Evolutionary conservation across 495 filamentous ascomycete species (phyloP), one percentile per base, ranked within the genome.

Genomic region (Tuber brumale): DNA sequence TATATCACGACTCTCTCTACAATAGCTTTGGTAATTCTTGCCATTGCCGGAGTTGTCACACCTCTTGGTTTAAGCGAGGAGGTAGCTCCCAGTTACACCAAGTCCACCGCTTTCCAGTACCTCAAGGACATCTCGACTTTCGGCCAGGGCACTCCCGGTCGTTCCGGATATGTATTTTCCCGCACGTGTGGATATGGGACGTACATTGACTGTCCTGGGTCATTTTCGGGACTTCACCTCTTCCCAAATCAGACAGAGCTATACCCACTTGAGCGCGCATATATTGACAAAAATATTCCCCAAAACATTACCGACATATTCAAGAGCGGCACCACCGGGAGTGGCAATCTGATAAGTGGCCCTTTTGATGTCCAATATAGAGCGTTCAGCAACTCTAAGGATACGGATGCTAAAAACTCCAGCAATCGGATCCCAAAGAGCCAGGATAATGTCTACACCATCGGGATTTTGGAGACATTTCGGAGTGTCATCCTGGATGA

Each of bases 401-500:
- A 45, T 45, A 8, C 44, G 44, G 44, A 45, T 8, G 44, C 12
- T 14, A 21, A 21, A 8, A 72, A 77, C 42, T n/a, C 72, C 39
- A 44, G 43, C 45, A 76, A 73, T 9, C 71, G 75, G 8, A 35
- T 39, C 6, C 51, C 18, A 23, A 70, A 69, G 57, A 66, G 80
- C 74, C 80, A 81, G n/a, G 82, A 77, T 18, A 72, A 73, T 0
- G 12, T 21, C 0, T 76, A 76, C 57, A 74, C 80, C 0, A 61
- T 77, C n/a, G 80, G 80, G n/a, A 45, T 45, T 1, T 3, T 7
- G 1, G 44, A 3, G 14, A 14, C 44, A 16, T 10, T 45, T 10
- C 44, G 44, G 44, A 45, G 44, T 10, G 74, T 86, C 10, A 76
- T 86, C 18, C 71, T 86, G 19, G 79, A 84, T 4, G 76, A 86